Evolutionary conservation across 2,329 filamentous ascomycete species (phyloP).

Genomic region (Microsporum canis): DNA sequence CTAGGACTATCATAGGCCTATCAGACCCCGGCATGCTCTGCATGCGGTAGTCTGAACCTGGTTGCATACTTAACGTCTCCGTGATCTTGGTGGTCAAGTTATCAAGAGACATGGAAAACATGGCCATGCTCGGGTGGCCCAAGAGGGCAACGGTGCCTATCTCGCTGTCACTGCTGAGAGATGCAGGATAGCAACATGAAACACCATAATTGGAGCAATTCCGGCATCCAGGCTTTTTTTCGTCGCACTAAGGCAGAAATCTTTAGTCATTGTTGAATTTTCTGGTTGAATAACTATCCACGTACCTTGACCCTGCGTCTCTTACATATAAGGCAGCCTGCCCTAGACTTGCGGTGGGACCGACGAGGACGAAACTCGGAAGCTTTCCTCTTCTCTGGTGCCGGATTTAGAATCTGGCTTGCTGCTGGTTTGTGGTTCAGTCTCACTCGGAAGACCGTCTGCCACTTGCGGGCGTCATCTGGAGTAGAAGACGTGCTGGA

Average conservation of each 20-base stretch:
- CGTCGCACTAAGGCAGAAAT: conserved; percentile 20
- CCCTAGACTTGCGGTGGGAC: conserved; percentile 26
- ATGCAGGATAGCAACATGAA: conserved; percentile 17
- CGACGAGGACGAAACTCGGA: conserved; percentile 22
- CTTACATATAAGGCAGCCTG: conserved; percentile 26
- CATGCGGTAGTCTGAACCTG: neutral
- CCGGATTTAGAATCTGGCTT: neutral
- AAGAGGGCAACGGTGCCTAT: neutral
- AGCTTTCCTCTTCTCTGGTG: neutral
- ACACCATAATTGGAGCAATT: conserved; percentile 19
- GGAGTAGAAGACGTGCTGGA: neutral
- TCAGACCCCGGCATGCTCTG: neutral
- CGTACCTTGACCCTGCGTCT: conserved; percentile 26
- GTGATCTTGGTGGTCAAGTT: conserved; percentile 4
- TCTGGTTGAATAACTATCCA: neutral
- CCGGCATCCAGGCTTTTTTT: conserved; percentile 19
- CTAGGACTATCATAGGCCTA: conserved; percentile 1
- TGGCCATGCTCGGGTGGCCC: neutral
- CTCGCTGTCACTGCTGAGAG: neutral
- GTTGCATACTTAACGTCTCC: neutral
- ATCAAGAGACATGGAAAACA: conserved; percentile 7
- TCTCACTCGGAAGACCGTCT: conserved; percentile 1
- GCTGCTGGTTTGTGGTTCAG: neutral
- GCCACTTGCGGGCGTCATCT: neutral
- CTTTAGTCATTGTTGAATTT: neutral